These are phyloP conservation scores for Colletotrichum abscissum DNA, from an alignment of 2,329 filamentous ascomycete genomes.

Conservation along the genomic window DNA sequence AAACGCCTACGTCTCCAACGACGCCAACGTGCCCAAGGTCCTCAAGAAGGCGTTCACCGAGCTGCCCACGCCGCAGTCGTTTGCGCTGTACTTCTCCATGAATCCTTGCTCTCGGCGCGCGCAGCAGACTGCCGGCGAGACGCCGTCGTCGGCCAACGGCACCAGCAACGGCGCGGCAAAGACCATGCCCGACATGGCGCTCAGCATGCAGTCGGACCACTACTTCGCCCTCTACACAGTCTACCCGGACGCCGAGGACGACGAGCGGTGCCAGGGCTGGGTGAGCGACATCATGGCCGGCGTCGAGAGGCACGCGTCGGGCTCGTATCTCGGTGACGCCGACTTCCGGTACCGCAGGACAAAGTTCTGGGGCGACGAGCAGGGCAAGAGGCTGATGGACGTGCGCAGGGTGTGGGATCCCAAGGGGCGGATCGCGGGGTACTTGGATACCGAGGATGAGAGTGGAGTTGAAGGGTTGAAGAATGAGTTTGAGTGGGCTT, in stretches of 20 bases:
- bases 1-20: slow-evolving; percentile 61
- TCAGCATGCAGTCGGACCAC: slow-evolving; percentile 66
- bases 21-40: slow-evolving; percentile 55
- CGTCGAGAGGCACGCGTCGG: slow-evolving; percentile 54
- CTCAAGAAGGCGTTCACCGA: slow-evolving; percentile 59
- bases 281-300: slow-evolving; percentile 51
- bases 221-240: slow-evolving; percentile 66
- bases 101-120: slow-evolving; percentile 51
- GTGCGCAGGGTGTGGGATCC: slow-evolving; percentile 57
- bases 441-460: slow-evolving; percentile 57
- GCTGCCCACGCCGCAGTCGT: slow-evolving; percentile 56
- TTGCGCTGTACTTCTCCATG: slow-evolving; percentile 63
- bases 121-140: background rate
- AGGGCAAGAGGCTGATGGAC: slow-evolving; percentile 53
- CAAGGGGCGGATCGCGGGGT: slow-evolving; percentile 50
- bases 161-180: slow-evolving; percentile 28
- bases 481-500: slow-evolving; percentile 52
- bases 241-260: slow-evolving; percentile 59
- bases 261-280: slow-evolving; percentile 56
- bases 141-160: slow-evolving; percentile 41
- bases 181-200: slow-evolving; percentile 60
- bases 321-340: slow-evolving; percentile 65
- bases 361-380: slow-evolving; percentile 59
- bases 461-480: slow-evolving; percentile 55
- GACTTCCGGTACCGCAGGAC: slow-evolving; percentile 61